These are phyloP conservation scores for Kwoniella pini DNA, from an alignment of 768 basidiomycete species.

Conservation along the genomic window DNA sequence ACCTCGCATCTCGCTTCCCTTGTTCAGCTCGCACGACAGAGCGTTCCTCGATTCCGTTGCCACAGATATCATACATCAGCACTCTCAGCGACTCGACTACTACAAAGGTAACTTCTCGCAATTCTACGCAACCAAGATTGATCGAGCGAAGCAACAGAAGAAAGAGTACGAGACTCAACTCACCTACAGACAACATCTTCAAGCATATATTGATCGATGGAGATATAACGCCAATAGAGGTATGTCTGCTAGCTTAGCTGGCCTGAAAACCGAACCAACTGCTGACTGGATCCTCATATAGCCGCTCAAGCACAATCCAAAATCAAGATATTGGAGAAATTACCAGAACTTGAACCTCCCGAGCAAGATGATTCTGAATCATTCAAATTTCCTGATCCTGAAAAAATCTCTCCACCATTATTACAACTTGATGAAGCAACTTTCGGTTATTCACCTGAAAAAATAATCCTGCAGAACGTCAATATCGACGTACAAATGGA, in stretches of 20 bases:
- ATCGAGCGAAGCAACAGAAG: slow-evolving; percentile 79
- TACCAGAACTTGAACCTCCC: slow-evolving; percentile 90
- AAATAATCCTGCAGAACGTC: slow-evolving; percentile 71
- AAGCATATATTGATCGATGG: slow-evolving; percentile 98
- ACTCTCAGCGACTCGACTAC: slow-evolving; percentile 88
- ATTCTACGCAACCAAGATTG: slow-evolving; percentile 98
- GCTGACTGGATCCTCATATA: not conserved
- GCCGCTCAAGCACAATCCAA: slow-evolving; percentile 83
- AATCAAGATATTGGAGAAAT: slow-evolving; percentile 76
- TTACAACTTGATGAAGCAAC: slow-evolving; percentile 87
- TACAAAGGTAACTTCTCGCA: slow-evolving; percentile 99
- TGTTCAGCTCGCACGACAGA: slow-evolving; percentile 84
- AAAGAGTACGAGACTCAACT: slow-evolving; percentile 97
- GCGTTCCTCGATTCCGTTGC: slow-evolving; percentile 96
- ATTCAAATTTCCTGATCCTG: slow-evolving; percentile 96
- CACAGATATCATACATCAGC: slow-evolving; percentile 95
- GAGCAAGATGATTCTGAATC: slow-evolving; percentile 88
- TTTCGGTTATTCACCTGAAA: slow-evolving; percentile 81
- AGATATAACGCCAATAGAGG: slow-evolving; percentile 91
- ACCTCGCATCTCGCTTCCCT: slow-evolving; percentile 23
- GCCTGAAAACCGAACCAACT: not conserved
- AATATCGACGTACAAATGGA: slow-evolving; percentile 94
- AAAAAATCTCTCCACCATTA: slow-evolving; percentile 94
- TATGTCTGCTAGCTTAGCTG: slow-evolving; percentile 15
- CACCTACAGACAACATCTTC: slow-evolving; percentile 90